Conservation (phyloP, 768 basidiomycete genomes). For the Macrolepiota albuminosa region DNA sequence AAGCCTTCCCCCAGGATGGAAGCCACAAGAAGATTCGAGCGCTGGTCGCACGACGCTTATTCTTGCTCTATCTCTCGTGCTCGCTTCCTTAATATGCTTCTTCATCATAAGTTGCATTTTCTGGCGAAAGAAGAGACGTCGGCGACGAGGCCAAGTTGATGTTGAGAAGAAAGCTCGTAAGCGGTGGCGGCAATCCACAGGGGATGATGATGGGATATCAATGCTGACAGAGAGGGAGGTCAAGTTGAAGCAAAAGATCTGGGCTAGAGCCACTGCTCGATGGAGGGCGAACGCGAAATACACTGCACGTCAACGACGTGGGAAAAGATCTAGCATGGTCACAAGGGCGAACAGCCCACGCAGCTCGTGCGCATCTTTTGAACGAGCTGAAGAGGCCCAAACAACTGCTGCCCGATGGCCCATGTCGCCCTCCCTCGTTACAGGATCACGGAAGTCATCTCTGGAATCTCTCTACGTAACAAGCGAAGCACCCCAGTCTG, state of each 20-base stretch:
- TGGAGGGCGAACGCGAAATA: conserved; percentile 65
- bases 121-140: conserved; percentile 45
- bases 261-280: conserved; percentile 60
- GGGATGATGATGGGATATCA: conserved; percentile 26
- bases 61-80: conserved; percentile 54
- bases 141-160: conserved; percentile 34
- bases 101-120: conserved; percentile 60
- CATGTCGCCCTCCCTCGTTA: conserved; percentile 15
- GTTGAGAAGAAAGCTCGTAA: conserved; percentile 44
- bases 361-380: conserved; percentile 21
- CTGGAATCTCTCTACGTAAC: conserved; percentile 15
- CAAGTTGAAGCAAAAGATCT: conserved; percentile 51
- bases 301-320: conserved; percentile 55
- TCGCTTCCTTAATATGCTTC: conserved; percentile 56
- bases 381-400: conserved; percentile 6
- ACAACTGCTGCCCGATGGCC: conserved; percentile 5
- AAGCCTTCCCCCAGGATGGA: conserved; percentile 56
- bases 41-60: conserved; percentile 40
- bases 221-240: conserved; percentile 36
- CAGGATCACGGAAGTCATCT: conserved; percentile 28
- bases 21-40: conserved; percentile 13
- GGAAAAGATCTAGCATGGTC: conserved; percentile 28
- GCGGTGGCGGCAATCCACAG: conserved; percentile 15
- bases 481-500: not conserved
- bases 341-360: conserved; percentile 21